Evolutionary conservation across 768 basidiomycete genomes (phyloP).

Genomic region (Mycena pura): DNA sequence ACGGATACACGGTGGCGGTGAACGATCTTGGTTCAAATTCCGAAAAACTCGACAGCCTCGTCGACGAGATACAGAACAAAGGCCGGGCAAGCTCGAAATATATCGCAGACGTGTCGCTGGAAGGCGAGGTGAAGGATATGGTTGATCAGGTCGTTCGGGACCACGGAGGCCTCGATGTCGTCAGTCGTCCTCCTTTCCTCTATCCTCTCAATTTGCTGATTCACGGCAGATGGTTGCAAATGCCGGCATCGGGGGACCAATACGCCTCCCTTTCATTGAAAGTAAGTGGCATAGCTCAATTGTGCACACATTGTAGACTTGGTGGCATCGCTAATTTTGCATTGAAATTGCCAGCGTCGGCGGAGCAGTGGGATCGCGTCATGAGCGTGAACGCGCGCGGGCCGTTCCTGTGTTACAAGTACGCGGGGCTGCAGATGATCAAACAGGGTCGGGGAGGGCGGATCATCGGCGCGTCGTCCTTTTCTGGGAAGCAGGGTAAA

Average conservation of each 20-base stretch:
- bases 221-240: conserved; percentile 33
- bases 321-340: neutral
- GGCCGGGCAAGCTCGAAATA: conserved; percentile 13
- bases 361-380: conserved; percentile 32
- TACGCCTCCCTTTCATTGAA: conserved; percentile 4
- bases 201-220: neutral
- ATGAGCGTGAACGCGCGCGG: conserved; percentile 40
- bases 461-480: conserved; percentile 39
- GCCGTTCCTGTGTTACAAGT: conserved; percentile 44
- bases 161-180: conserved; percentile 39
- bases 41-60: conserved; percentile 31
- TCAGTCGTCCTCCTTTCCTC: neutral
- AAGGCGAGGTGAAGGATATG: conserved; percentile 43
- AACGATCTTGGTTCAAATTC: conserved; percentile 41
- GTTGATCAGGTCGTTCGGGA: conserved; percentile 31
- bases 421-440: conserved; percentile 46
- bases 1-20: conserved; percentile 47
- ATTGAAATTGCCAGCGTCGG: conserved; percentile 10
- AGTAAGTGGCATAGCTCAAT: neutral
- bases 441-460: conserved; percentile 44
- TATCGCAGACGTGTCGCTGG: conserved; percentile 40
- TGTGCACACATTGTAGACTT: neutral
- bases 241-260: conserved; percentile 28
- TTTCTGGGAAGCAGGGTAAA: conserved; percentile 22
- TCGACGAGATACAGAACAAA: conserved; percentile 32